A percentile compares a stretch with the other conserved stretches of the same genome.
Conservation (phyloP, 163 green algal species). For the Scenedesmus sp. region DNA sequence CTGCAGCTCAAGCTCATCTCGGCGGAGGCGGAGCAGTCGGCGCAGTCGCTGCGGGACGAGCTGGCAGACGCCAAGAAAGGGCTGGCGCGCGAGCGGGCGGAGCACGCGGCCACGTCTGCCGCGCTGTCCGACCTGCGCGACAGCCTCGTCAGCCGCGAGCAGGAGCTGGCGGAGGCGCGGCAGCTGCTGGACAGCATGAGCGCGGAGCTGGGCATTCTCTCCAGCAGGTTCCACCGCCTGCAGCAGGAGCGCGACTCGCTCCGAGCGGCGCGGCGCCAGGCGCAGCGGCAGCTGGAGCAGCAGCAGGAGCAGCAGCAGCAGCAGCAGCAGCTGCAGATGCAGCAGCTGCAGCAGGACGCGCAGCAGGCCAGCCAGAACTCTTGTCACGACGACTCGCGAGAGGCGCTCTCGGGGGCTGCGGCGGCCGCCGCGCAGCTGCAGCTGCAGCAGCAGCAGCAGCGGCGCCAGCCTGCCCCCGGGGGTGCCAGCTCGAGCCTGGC, state of each 20-base stretch:
- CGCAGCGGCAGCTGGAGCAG: slow-evolving; percentile 37
- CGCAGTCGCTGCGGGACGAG: slow-evolving; percentile 26
- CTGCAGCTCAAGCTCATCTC: slow-evolving; percentile 51
- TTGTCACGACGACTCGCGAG: too few relatives aligned
- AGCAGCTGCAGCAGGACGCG: background rate
- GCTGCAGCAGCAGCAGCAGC: slow-evolving; percentile 7
- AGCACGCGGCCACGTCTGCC: slow-evolving; percentile 29
- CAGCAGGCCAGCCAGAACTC: background rate
- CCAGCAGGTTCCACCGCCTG: slow-evolving; percentile 40
- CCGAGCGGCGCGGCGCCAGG: background rate
- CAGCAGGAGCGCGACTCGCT: slow-evolving; percentile 41
- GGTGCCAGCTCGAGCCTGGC: too few relatives aligned
- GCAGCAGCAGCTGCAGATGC: background rate
- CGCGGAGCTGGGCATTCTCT: slow-evolving; percentile 59
- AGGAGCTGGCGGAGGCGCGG: slow-evolving; percentile 49
- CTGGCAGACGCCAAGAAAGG: slow-evolving; percentile 26
- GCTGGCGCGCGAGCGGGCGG: slow-evolving; percentile 28
- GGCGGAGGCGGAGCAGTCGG: slow-evolving; percentile 48
- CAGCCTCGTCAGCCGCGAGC: slow-evolving; percentile 38
- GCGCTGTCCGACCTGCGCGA: slow-evolving; percentile 1
- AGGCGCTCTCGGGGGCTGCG: slow-evolving; percentile 14
- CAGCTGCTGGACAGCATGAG: slow-evolving; percentile 56
- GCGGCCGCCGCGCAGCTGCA: slow-evolving; percentile 20
- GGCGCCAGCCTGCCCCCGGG: too few relatives aligned
- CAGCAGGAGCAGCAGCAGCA: slow-evolving; percentile 11